Evolutionary conservation across 805 yeast species (phyloP).

Genomic region (Candida anglica): DNA sequence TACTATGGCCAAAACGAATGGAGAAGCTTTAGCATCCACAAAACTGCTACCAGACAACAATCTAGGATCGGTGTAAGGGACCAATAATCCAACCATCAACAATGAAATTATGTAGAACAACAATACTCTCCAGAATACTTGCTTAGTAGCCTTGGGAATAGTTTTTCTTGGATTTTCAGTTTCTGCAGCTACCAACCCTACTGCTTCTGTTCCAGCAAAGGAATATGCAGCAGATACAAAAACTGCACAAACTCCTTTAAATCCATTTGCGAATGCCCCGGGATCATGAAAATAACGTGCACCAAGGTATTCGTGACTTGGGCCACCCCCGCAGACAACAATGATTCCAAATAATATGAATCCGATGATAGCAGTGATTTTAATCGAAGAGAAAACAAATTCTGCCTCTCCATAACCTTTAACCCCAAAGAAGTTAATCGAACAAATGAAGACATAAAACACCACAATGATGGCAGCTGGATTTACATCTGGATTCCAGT

Average conservation of each 20-base stretch:
- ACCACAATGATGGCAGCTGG: conserved; percentile 36
- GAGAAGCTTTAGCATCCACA: conserved; percentile 54
- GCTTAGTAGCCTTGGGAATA: conserved; percentile 54
- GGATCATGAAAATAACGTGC: conserved; percentile 49
- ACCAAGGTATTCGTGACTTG: conserved; percentile 46
- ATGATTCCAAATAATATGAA: conserved; percentile 27
- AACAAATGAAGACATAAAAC: conserved; percentile 27
- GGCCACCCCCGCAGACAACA: conserved; percentile 42
- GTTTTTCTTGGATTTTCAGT: conserved; percentile 52
- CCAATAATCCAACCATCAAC: conserved; percentile 42
- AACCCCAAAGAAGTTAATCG: conserved; percentile 35
- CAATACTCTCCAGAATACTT: conserved; percentile 52
- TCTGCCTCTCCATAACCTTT: conserved; percentile 24
- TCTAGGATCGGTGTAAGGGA: conserved; percentile 46
- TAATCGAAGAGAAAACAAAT: conserved; percentile 19
- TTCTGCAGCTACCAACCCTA: conserved; percentile 58
- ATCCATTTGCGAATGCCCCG: conserved; percentile 51
- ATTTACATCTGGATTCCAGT: conserved; percentile 28
- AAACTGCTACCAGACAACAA: conserved; percentile 44
- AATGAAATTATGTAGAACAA: conserved; percentile 44
- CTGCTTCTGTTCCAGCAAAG: conserved; percentile 58
- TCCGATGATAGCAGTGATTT: conserved; percentile 24
- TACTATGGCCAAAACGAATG: conserved; percentile 61
- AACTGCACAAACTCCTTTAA: conserved; percentile 52
- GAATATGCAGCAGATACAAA: conserved; percentile 58